Conservation (phyloP, 495 filamentous ascomycete species). For the Xylaria curta region DNA sequence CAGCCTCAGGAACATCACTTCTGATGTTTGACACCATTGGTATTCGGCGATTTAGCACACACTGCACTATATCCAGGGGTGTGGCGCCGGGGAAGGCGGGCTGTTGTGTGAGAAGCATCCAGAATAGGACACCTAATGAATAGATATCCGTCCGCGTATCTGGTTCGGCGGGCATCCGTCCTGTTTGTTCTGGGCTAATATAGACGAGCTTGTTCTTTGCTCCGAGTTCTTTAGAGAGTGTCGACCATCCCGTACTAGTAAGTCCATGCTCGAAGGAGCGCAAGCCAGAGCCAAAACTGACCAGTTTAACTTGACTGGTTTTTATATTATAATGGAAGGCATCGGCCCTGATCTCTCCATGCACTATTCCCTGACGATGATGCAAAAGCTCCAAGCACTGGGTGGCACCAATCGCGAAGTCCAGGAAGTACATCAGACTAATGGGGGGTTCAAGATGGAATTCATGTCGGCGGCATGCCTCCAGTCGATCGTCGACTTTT, state of each 20-base stretch:
- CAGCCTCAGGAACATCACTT: constrained; percentile 78
- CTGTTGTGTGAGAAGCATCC: constrained; percentile 79
- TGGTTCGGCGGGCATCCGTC: constrained; percentile 85
- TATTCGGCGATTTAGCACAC: constrained; percentile 77
- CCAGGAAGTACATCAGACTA: constrained; percentile 75
- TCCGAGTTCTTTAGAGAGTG: constrained; percentile 77
- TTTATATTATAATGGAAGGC: constrained; percentile 82
- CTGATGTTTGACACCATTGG: constrained; percentile 74
- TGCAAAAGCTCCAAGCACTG: constrained; percentile 87
- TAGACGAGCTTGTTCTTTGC: constrained; percentile 85
- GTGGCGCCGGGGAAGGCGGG: constrained; percentile 77
- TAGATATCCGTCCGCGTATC: constrained; percentile 92
- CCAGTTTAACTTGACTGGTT: constrained; percentile 72
- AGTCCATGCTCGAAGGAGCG: constrained; percentile 87
- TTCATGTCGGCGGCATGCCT: constrained; percentile 41
- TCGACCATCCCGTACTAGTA: constrained; percentile 82
- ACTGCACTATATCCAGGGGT: constrained; percentile 87
- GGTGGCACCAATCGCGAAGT: constrained; percentile 85
- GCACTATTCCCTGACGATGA: constrained; percentile 79
- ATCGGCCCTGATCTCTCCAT: constrained; percentile 86
- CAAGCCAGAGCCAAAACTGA: constrained; percentile 83
- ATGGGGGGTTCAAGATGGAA: constrained; percentile 63
- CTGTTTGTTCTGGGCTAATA: constrained; percentile 91
- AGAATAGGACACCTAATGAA: constrained; percentile 84
- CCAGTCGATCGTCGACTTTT: constrained; percentile 55